Percentiles rank a stretch among this genome's conserved stretches.
phyloP scores from a whole-genome alignment of 2,329 filamentous ascomycete species.

The Epichloe festucae region DNA sequence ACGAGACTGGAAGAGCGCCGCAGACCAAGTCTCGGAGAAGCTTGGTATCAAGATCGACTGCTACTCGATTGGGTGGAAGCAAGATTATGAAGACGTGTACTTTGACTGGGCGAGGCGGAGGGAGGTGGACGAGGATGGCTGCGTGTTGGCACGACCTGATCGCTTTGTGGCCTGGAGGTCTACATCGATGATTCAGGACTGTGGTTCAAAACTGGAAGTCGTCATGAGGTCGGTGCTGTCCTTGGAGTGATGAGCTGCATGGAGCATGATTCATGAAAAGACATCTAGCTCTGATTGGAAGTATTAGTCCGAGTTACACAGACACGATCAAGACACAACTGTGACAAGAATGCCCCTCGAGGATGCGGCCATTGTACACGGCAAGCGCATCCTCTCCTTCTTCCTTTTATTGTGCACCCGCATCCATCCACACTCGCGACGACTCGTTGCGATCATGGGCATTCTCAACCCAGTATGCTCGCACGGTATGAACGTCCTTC shows the following conservation, averaged over 20 bases:
- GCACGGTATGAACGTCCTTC: conserved; percentile 16
- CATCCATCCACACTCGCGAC: background rate
- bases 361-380: too few relatives aligned
- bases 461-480: conserved; percentile 17
- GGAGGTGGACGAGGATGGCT: conserved; percentile 44
- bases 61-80: conserved; percentile 41
- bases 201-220: background rate
- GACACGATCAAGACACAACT: too few relatives aligned
- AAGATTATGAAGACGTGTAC: conserved; percentile 50
- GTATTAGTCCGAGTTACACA: too few relatives aligned
- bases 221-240: background rate
- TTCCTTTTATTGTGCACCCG: too few relatives aligned
- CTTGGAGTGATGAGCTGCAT: background rate
- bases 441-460: too few relatives aligned
- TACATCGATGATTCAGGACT: background rate
- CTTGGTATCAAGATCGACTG: conserved; percentile 33
- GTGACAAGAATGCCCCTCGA: too few relatives aligned
- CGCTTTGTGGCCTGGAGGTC: conserved; percentile 42
- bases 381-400: too few relatives aligned
- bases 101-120: conserved; percentile 42
- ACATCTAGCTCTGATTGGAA: too few relatives aligned
- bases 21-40: conserved; percentile 20
- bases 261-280: background rate
- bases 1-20: conserved; percentile 38
- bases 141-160: conserved; percentile 45